A percentile compares a stretch with the other conserved stretches of the same genome.
phyloP scores from a whole-genome alignment of 176 grass and related monocot species.

The Rhipidocladum racemiflorum region DNA sequence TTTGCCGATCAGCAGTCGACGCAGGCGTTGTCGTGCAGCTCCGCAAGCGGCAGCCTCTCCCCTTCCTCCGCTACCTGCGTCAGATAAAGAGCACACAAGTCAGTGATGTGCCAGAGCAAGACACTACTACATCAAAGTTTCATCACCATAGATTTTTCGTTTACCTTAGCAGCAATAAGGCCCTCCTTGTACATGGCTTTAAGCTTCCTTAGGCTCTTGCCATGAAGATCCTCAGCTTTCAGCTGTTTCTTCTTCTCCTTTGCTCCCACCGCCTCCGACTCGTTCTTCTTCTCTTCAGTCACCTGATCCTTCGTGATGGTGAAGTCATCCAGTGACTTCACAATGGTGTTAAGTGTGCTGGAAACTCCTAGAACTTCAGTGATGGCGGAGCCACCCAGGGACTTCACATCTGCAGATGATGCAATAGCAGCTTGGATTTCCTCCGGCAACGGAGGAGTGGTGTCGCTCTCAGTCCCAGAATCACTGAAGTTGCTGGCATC shows the following conservation, averaged over 20 bases:
- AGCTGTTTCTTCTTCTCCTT: background rate
- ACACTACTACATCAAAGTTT: too few species aligned
- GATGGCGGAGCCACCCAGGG: conserved; percentile 16
- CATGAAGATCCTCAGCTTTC: background rate
- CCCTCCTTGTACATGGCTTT: conserved; percentile 31
- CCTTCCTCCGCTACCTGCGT: conserved; percentile 16
- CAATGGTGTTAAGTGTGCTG: background rate
- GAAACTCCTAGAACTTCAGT: conserved; percentile 6
- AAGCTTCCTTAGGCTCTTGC: conserved; percentile 67
- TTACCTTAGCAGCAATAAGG: conserved; percentile 44
- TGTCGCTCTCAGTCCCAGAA: conserved; percentile 17
- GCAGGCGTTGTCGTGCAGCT: conserved; percentile 39
- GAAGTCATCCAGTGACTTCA: conserved; percentile 14
- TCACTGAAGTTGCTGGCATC: background rate
- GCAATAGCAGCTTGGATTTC: background rate
- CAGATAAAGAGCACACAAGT: background rate
- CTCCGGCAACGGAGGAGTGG: background rate
- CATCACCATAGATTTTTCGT: background rate
- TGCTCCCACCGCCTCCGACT: background rate
- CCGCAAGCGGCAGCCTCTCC: conserved; percentile 43
- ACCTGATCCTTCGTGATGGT: background rate
- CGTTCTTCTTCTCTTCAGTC: background rate
- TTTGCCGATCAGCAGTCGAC: background rate
- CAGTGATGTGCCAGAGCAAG: background rate
- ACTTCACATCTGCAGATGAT: conserved; percentile 36